phyloP scores from a whole-genome alignment of 306 rosid genomes.

The Benincasa hispida region DNA sequence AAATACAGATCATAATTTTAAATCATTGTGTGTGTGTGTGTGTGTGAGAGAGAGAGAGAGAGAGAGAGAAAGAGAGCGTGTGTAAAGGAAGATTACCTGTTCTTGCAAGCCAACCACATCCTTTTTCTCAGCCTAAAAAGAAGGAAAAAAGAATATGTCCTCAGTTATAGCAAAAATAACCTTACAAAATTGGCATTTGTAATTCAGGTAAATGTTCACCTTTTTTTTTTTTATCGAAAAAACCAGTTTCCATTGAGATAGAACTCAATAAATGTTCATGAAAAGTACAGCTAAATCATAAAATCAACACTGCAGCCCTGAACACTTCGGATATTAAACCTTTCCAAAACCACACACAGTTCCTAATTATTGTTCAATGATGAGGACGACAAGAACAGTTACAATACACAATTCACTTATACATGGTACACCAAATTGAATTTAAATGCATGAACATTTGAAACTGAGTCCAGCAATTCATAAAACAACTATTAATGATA shows the following conservation, averaged over 20 bases:
- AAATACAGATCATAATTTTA: constrained; percentile 20
- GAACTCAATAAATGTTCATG: background rate
- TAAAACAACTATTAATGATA: background rate
- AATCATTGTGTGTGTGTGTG: constrained; percentile 10
- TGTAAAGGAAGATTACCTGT: constrained; percentile 21
- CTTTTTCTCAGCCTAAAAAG: constrained; percentile 71
- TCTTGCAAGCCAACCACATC: constrained; percentile 56
- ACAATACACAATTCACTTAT: background rate
- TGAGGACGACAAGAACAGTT: background rate
- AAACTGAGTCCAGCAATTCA: background rate
- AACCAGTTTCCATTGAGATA: background rate
- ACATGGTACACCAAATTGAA: background rate
- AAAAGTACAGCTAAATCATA: background rate
- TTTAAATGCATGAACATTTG: background rate
- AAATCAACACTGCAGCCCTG: background rate
- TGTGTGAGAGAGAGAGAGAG: background rate
- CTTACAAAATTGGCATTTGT: background rate
- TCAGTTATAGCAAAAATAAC: background rate
- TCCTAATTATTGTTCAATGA: background rate
- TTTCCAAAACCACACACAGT: background rate
- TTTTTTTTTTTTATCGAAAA: background rate
- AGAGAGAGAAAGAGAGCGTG: background rate
- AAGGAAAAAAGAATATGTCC: constrained; percentile 12
- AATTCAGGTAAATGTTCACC: background rate
- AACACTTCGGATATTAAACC: background rate